Conservation (phyloP, 176 grass and related monocot species). For the Oryza coarctata region DNA sequence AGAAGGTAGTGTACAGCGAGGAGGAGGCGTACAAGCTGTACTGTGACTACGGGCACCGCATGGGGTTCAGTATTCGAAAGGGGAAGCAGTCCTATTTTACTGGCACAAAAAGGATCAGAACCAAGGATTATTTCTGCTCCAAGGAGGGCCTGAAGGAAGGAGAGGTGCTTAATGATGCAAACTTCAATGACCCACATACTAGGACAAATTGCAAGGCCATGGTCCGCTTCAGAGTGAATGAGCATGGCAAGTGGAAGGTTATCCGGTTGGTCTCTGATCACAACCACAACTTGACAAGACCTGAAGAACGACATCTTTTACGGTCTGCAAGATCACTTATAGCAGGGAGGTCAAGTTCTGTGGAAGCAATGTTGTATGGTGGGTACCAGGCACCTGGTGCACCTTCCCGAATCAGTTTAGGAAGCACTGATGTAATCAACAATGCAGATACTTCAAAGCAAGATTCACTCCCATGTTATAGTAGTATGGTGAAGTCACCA, state of each 20-base stretch:
- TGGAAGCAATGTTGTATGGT: constrained; percentile 52
- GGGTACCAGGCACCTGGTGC: constrained; percentile 44
- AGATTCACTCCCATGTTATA: constrained; percentile 34
- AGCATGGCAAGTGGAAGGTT: constrained; percentile 67
- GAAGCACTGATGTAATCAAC: constrained; percentile 34
- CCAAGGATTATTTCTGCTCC: constrained; percentile 90
- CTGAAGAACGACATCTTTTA: constrained; percentile 73
- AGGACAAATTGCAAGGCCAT: constrained; percentile 83
- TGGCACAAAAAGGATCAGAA: constrained; percentile 72
- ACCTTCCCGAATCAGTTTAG: constrained; percentile 34
- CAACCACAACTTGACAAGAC: constrained; percentile 67
- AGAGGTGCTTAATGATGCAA: constrained; percentile 57
- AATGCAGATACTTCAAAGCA: constrained; percentile 35
- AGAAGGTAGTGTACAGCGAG: constrained; percentile 61
- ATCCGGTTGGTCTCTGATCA: constrained; percentile 71
- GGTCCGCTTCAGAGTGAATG: constrained; percentile 69
- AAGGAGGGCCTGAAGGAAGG: constrained; percentile 78
- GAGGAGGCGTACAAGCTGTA: constrained; percentile 80
- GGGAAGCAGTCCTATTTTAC: constrained; percentile 87
- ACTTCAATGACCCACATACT: constrained; percentile 74
- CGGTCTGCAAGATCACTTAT: constrained; percentile 74
- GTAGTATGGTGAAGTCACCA: constrained; percentile 2
- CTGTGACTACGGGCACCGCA: constrained; percentile 81
- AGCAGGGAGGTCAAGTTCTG: constrained; percentile 53
- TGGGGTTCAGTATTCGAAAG: constrained; percentile 77